These are phyloP conservation scores for Salvia miltiorrhiza DNA, from an alignment of 257 asterid genomes.

Conservation along the genomic window DNA sequence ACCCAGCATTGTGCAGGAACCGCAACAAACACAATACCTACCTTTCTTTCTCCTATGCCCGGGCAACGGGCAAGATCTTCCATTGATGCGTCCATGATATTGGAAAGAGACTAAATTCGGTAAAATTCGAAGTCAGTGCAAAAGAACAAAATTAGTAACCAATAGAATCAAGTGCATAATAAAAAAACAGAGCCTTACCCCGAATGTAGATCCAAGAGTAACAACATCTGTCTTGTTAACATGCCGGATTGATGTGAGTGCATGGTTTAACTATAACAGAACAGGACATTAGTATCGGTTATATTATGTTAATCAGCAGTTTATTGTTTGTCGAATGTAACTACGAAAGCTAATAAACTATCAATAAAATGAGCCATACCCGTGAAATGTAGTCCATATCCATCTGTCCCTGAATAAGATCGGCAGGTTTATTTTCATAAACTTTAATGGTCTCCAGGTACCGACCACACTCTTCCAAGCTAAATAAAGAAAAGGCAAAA, in stretches of 20 bases:
- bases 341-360: not conserved
- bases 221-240: conserved; percentile 98
- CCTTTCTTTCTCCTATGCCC: conserved; percentile 98
- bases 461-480: conserved; percentile 98
- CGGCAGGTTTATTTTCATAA: conserved; percentile 93
- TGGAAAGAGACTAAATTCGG: conserved; percentile 66
- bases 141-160: not conserved
- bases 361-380: conserved; percentile 38
- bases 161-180: not conserved
- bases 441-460: conserved; percentile 95
- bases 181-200: conserved; percentile 48
- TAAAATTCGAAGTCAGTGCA: not conserved
- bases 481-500: conserved; percentile 20
- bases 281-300: conserved; percentile 19
- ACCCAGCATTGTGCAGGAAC: not conserved
- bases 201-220: conserved; percentile 96
- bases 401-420: conserved; percentile 96
- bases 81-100: conserved; percentile 97
- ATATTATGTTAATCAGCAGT: conserved; percentile 1
- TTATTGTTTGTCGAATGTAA: not conserved
- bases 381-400: conserved; percentile 90
- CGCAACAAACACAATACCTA: conserved; percentile 20
- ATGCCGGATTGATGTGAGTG: conserved; percentile 87
- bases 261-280: conserved; percentile 60
- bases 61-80: conserved; percentile 99